Evolutionary conservation across 2,329 filamentous ascomycete genomes (phyloP).

Genomic region (Aureobasidium vineae): DNA sequence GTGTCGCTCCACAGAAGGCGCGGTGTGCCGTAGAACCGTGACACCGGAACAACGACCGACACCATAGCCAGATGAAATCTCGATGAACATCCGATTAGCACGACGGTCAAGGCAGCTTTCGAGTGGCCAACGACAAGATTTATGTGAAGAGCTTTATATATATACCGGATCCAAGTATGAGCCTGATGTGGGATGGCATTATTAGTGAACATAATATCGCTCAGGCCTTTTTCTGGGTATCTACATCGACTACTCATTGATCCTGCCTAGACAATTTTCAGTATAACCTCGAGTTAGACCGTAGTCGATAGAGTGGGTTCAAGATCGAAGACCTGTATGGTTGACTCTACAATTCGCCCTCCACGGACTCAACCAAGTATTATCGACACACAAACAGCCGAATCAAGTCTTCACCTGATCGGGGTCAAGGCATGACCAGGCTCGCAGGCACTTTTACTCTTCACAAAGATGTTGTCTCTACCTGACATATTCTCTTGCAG

Average conservation of each 20-base stretch:
- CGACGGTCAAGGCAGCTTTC: neutral
- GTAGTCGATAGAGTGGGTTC: neutral
- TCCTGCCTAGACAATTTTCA: neutral
- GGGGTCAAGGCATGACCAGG: neutral
- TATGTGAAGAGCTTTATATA: neutral
- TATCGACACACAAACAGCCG: neutral
- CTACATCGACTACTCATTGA: neutral
- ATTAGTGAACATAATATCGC: neutral
- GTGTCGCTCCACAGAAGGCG: neutral
- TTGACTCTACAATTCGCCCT: neutral
- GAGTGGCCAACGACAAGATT: neutral
- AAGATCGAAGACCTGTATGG: neutral
- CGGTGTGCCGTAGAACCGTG: neutral
- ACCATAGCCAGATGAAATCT: neutral
- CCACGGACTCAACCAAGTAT: neutral
- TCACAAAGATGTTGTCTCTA: neutral
- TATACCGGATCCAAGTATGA: neutral
- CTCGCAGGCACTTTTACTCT: neutral
- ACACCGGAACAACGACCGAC: slow-evolving; percentile 1
- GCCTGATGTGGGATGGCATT: neutral
- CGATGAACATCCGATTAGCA: neutral
- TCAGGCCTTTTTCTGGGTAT: neutral
- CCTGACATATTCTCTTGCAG: neutral
- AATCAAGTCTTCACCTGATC: neutral
- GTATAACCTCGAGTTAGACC: neutral